phyloP scores from a whole-genome alignment of 1,139 yeast species.

The Sugiyamaella paludigena region DNA sequence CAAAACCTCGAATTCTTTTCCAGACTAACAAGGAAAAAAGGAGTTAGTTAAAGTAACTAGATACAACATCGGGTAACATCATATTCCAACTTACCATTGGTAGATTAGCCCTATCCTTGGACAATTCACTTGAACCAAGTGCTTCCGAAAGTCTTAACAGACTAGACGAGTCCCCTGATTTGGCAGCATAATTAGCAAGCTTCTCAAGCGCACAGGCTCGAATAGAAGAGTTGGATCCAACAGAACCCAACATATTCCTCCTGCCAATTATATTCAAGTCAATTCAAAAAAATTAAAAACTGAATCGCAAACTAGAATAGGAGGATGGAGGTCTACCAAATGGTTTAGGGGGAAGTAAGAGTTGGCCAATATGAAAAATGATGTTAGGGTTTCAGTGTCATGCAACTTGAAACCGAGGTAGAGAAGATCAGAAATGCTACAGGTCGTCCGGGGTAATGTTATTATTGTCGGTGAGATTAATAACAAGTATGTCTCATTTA shows the following conservation, averaged over 20 bases:
- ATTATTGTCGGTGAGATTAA: too few relatives aligned
- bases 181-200: constrained; percentile 43
- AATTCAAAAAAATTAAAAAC: too few relatives aligned
- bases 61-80: too few relatives aligned
- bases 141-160: constrained; percentile 26
- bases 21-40: constrained; percentile 31
- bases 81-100: constrained; percentile 27
- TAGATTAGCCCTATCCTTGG: constrained; percentile 26
- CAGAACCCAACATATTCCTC: too few relatives aligned
- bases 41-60: constrained; percentile 3
- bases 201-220: constrained; percentile 61
- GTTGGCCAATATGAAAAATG: too few relatives aligned
- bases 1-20: constrained; percentile 67
- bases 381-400: too few relatives aligned
- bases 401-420: background rate
- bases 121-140: constrained; percentile 14
- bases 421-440: background rate
- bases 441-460: too few relatives aligned
- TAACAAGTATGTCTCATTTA: too few relatives aligned
- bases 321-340: too few relatives aligned
- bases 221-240: constrained; percentile 28
- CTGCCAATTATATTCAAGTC: too few relatives aligned
- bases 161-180: constrained; percentile 20
- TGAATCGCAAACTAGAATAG: too few relatives aligned
- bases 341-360: too few relatives aligned